Evolutionary conservation across 352 stramenopile genomes (phyloP).

Genomic region (Phytopythium boreale): DNA sequence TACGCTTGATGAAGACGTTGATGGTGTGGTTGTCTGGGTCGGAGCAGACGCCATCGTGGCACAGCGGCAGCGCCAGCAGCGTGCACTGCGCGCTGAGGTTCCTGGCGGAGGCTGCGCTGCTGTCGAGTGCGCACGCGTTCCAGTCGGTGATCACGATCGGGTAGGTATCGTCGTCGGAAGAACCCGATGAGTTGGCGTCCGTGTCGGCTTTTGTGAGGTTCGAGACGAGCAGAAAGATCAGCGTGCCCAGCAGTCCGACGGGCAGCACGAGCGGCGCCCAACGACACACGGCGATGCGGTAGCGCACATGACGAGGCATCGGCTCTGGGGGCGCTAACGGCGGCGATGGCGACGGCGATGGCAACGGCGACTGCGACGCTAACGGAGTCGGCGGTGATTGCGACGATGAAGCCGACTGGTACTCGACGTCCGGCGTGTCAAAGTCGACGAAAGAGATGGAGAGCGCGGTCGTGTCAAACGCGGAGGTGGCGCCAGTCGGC

Average conservation of each 20-base stretch:
- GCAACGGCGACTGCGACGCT: not conserved
- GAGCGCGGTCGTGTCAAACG: slow-evolving; percentile 18
- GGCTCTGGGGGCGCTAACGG: slow-evolving; percentile 4
- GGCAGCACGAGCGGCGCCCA: slow-evolving; percentile 33
- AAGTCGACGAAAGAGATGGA: slow-evolving; percentile 20
- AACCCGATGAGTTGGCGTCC: slow-evolving; percentile 15
- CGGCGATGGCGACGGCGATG: not conserved
- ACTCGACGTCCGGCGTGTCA: not conserved
- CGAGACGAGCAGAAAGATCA: slow-evolving; percentile 33
- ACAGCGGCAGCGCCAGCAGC: slow-evolving; percentile 38
- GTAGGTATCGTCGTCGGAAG: not conserved
- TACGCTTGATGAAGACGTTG: slow-evolving; percentile 53
- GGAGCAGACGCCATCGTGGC: slow-evolving; percentile 37
- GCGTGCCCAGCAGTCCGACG: slow-evolving; percentile 22
- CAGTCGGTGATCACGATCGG: slow-evolving; percentile 21
- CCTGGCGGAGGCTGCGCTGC: slow-evolving; percentile 13
- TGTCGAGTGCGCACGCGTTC: slow-evolving; percentile 32
- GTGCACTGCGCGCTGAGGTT: slow-evolving; percentile 37
- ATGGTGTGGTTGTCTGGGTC: slow-evolving; percentile 43
- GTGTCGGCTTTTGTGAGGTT: slow-evolving; percentile 22
- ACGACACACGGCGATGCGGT: slow-evolving; percentile 23
- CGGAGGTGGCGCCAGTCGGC: slow-evolving; percentile 3
- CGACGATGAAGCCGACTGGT: not conserved
- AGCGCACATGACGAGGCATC: slow-evolving; percentile 29
- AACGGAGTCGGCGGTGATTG: not conserved